These are phyloP conservation scores for Seiridium cupressi DNA, from an alignment of 2,329 filamentous ascomycete species.

Conservation along the genomic window DNA sequence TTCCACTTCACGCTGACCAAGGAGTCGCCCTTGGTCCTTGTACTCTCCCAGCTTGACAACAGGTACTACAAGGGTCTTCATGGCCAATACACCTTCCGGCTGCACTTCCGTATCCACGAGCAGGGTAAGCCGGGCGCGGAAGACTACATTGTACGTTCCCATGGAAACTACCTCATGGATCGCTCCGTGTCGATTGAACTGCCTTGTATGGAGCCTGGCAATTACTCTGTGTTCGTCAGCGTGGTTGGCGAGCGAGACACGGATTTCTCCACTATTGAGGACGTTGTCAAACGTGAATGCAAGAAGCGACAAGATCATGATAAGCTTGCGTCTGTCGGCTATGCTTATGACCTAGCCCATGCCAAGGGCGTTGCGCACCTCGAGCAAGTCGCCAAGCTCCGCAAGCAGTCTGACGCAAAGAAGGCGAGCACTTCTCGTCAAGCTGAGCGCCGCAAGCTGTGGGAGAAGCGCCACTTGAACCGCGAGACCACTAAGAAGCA, in stretches of 20 bases:
- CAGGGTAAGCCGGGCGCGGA: constrained; percentile 48
- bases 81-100: constrained; percentile 54
- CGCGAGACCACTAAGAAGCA: constrained; percentile 36
- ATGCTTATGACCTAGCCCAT: constrained; percentile 59
- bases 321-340: constrained; percentile 57
- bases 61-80: constrained; percentile 61
- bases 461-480: constrained; percentile 44
- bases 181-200: constrained; percentile 60
- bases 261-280: constrained; percentile 45
- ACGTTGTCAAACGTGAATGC: constrained; percentile 54
- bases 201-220: constrained; percentile 51
- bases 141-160: constrained; percentile 59
- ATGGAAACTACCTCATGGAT: constrained; percentile 57
- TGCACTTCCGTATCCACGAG: constrained; percentile 52
- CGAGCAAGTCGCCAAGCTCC: constrained; percentile 47
- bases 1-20: constrained; percentile 57
- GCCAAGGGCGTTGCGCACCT: constrained; percentile 53
- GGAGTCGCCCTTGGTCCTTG: constrained; percentile 56
- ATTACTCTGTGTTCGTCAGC: constrained; percentile 56
- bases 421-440: constrained; percentile 46
- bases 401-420: constrained; percentile 47
- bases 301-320: constrained; percentile 49
- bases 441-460: constrained; percentile 44
- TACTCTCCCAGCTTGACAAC: constrained; percentile 60
- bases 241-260: constrained; percentile 49